These are phyloP conservation scores for Lactarius pseudohatsudake DNA, from an alignment of 768 basidiomycete species.

Conservation along the genomic window DNA sequence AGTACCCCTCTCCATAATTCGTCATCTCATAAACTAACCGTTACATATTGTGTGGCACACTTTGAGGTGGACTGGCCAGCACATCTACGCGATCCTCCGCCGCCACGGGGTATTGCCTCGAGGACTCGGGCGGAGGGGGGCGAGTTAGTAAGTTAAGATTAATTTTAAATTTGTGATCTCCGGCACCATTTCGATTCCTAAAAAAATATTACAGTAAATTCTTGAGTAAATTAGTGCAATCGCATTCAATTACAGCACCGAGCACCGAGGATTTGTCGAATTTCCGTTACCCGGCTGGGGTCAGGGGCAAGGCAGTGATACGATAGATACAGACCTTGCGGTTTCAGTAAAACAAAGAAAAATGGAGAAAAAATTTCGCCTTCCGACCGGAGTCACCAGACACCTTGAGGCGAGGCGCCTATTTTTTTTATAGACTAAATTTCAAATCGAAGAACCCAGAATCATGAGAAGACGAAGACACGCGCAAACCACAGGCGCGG, in stretches of 20 bases:
- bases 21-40: not conserved
- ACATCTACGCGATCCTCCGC: conserved; percentile 9
- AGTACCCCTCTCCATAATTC: not conserved
- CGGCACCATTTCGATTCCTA: not conserved
- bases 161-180: conserved; percentile 16
- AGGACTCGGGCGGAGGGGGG: not conserved
- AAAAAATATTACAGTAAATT: not conserved
- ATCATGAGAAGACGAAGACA: not conserved
- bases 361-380: not conserved
- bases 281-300: not conserved
- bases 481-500: not conserved
- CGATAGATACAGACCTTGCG: not conserved
- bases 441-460: not conserved
- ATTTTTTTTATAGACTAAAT: not conserved
- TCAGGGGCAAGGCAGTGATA: not conserved
- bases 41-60: not conserved
- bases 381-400: not conserved
- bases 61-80: not conserved
- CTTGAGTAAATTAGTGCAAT: too few relatives aligned
- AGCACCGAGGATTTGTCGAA: not conserved
- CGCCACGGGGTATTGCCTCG: conserved; percentile 1
- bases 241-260: not conserved
- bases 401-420: not conserved
- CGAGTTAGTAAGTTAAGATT: conserved; percentile 5
- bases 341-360: not conserved